Percentiles rank a stretch among this genome's conserved stretches.
These are phyloP conservation scores for Eutrema heterophyllum DNA, from an alignment of 345 rosid genomes.

Conservation along the genomic window DNA sequence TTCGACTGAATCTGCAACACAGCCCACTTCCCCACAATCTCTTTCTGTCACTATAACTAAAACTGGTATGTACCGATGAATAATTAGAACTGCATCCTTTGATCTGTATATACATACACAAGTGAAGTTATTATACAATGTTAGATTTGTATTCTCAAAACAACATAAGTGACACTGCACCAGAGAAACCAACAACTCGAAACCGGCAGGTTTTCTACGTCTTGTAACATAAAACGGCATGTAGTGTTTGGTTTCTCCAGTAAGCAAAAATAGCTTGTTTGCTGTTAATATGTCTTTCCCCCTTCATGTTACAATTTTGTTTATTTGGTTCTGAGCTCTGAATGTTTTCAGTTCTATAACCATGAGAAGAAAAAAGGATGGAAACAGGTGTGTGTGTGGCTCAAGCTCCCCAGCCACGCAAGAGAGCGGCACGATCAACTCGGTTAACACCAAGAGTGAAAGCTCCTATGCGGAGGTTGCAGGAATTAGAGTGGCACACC, in stretches of 20 bases:
- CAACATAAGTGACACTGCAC: neutral
- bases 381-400: neutral
- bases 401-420: too few relatives aligned
- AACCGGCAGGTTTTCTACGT: neutral
- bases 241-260: constrained; percentile 2
- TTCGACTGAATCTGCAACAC: constrained; percentile 49
- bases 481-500: too few relatives aligned
- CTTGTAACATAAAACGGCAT: neutral
- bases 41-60: constrained; percentile 6
- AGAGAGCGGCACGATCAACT: neutral
- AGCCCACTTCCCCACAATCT: neutral
- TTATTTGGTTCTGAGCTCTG: neutral
- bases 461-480: too few relatives aligned
- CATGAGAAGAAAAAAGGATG: neutral
- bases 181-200: neutral
- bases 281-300: neutral
- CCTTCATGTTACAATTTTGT: neutral
- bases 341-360: neutral
- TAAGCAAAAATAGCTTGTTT: neutral
- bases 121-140: neutral
- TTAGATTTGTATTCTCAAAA: constrained; percentile 12
- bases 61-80: constrained; percentile 17
- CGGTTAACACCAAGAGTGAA: too few relatives aligned
- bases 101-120: constrained; percentile 18
- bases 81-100: constrained; percentile 6